A percentile compares a stretch with the other conserved stretches of the same genome.
phyloP scores from a whole-genome alignment of 179 eudicot genomes.

The Actinidia polygama region DNA sequence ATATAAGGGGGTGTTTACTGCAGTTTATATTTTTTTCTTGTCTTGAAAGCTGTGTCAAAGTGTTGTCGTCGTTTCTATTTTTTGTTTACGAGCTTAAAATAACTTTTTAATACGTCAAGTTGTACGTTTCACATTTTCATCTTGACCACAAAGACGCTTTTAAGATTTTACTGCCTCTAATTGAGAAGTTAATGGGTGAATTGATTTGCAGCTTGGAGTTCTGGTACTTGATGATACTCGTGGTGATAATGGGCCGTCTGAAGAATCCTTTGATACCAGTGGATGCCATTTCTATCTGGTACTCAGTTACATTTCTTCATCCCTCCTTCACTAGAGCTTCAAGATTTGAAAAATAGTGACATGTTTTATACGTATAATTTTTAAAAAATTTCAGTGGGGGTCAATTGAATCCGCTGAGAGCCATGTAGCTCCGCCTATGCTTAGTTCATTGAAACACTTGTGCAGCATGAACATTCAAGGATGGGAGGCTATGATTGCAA shows the following conservation, averaged over 20 bases:
- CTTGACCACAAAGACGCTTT: no score
- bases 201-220: slow-evolving; percentile 68
- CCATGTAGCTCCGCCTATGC: no score
- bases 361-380: neutral
- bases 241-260: slow-evolving; percentile 67
- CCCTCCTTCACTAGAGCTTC: neutral
- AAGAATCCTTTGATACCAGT: slow-evolving; percentile 67
- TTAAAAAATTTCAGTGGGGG: no score
- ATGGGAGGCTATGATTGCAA: slow-evolving; percentile 79
- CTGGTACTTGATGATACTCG: slow-evolving; percentile 78
- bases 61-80: neutral
- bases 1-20: neutral
- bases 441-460: slow-evolving; percentile 1
- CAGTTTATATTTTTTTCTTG: no score
- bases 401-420: no score
- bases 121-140: no score
- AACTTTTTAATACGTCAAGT: no score
- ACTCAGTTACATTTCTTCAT: slow-evolving; percentile 43
- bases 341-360: neutral
- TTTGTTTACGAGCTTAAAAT: neutral
- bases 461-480: slow-evolving; percentile 81
- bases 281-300: slow-evolving; percentile 84
- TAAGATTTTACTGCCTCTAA: no score
- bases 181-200: slow-evolving; percentile 5
- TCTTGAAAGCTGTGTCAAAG: neutral